Base-by-base conservation (phyloP, 805 yeast genomes). In the Metschnikowia similis region DNA sequence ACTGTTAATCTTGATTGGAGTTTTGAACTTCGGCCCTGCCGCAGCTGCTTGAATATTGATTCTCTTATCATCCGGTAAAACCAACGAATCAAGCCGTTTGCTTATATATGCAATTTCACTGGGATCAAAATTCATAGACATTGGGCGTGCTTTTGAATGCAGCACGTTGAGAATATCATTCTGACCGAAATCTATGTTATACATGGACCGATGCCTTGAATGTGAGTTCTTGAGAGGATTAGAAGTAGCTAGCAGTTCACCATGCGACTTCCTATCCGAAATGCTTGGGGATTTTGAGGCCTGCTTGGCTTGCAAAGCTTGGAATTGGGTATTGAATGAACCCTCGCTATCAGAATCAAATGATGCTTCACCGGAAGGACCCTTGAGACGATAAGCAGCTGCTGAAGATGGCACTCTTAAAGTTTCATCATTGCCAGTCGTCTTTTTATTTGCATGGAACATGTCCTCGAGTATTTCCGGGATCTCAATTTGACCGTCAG, bases 191-290 rank as follows among this genome's bases (percentile, higher is more conserved):
- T 62, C 61, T 39, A 73, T 70, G 48, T 62, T 64, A 47, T 63
- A 67, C 74, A 72, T 63, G 2, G 75, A 71, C 43, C 67, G 66
- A 47, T 68, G 70, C 31, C 78, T 69, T n/a, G 66, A 52, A 47
- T 73, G 78, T 16, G 56, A 40, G 26, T 48, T 44, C 27, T 51
- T 44, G 11, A 43, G 39, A 28, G 43, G 48, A 17, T 56, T 51
- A 14, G 45, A 43, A 35, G 36, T 26, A 9, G 21, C 29, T 10
- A 48, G 27, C 13, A 45, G 41, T 8, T 41, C 41, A 31, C 38
- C 29, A 14, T 40, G 35, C 1, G 53, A 44, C n/a, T 35, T 41
- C 29, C 50, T 49, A 29, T 37, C 41, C 1, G 50, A 26, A 4
- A 47, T 29, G 41, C 13, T 31, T 31, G 26, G 37, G 9, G 32